phyloP scores from a whole-genome alignment of 2,329 filamentous ascomycete species.

The Dothistroma pini region DNA sequence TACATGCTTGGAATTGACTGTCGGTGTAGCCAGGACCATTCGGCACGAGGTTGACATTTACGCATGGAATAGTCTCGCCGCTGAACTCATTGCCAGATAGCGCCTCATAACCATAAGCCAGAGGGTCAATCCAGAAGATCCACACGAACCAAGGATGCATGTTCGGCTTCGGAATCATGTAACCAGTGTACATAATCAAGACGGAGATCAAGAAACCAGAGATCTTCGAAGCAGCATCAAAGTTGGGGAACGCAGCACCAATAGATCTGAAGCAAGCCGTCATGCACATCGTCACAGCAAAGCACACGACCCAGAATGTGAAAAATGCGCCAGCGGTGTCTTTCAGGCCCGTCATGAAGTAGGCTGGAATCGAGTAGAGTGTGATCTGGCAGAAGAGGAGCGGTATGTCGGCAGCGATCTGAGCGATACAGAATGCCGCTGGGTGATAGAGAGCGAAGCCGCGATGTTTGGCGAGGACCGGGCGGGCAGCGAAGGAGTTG shows the following conservation, averaged over 20 bases:
- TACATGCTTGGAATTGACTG: slow-evolving; percentile 35
- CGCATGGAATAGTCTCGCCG: slow-evolving; percentile 55
- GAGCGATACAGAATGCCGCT: slow-evolving; percentile 50
- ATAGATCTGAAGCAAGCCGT: slow-evolving; percentile 46
- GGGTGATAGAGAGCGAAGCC: slow-evolving; percentile 40
- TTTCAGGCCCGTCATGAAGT: slow-evolving; percentile 61
- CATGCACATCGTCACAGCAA: slow-evolving; percentile 46
- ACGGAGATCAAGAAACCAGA: slow-evolving; percentile 31
- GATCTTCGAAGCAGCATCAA: slow-evolving; percentile 33
- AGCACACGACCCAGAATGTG: slow-evolving; percentile 55
- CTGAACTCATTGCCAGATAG: slow-evolving; percentile 66
- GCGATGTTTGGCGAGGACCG: slow-evolving; percentile 46
- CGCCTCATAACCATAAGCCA: slow-evolving; percentile 44
- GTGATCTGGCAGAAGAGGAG: slow-evolving; percentile 58
- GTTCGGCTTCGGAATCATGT: slow-evolving; percentile 32
- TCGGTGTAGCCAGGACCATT: slow-evolving; percentile 40
- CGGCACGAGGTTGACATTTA: slow-evolving; percentile 40
- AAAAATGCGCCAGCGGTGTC: slow-evolving; percentile 55
- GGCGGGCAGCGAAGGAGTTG: slow-evolving; percentile 45
- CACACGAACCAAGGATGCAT: slow-evolving; percentile 52
- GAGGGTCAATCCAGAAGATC: slow-evolving; percentile 56
- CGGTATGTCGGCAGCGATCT: slow-evolving; percentile 51
- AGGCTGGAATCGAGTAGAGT: slow-evolving; percentile 56
- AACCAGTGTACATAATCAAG: slow-evolving; percentile 35
- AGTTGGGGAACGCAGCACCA: slow-evolving; percentile 33